Percentiles rank a stretch among this genome's conserved stretches.
Evolutionary conservation across 2,329 filamentous ascomycete species (phyloP).

Genomic region (Curvularia eragrostidis): DNA sequence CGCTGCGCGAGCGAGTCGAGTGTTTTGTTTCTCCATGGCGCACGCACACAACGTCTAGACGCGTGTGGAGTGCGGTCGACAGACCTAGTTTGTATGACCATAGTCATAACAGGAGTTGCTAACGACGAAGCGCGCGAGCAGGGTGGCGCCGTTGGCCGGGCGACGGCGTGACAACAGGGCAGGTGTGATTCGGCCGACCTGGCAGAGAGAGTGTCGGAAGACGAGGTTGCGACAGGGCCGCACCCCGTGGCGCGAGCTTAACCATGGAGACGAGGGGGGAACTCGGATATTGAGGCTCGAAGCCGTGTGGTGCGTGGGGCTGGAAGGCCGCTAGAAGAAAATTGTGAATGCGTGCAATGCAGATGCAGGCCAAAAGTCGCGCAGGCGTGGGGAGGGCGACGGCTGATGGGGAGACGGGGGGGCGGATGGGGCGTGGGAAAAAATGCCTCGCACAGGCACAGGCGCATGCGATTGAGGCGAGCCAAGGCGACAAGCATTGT

Average conservation of each 20-base stretch:
- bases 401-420: not conserved
- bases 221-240: conserved; percentile 19
- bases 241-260: conserved; percentile 20
- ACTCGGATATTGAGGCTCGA: conserved; percentile 7
- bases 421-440: conserved; percentile 5
- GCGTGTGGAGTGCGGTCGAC: conserved; percentile 4
- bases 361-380: conserved; percentile 15
- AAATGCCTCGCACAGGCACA: conserved; percentile 11
- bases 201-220: conserved; percentile 15
- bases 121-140: conserved; percentile 9
- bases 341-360: conserved; percentile 16
- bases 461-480: conserved; percentile 1
- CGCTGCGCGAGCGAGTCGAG: not conserved
- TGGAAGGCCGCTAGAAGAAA: conserved; percentile 26
- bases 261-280: conserved; percentile 20
- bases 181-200: conserved; percentile 23
- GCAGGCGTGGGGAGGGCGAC: conserved; percentile 19
- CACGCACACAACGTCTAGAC: conserved; percentile 1
- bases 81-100: conserved; percentile 18
- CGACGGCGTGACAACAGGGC: conserved; percentile 18
- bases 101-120: conserved; percentile 12
- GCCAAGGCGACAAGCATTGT: conserved; percentile 18
- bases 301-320: conserved; percentile 22
- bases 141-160: conserved; percentile 24
- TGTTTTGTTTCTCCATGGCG: conserved; percentile 17